Conservation (phyloP, 768 basidiomycete genomes). For the Russula sp. region DNA sequence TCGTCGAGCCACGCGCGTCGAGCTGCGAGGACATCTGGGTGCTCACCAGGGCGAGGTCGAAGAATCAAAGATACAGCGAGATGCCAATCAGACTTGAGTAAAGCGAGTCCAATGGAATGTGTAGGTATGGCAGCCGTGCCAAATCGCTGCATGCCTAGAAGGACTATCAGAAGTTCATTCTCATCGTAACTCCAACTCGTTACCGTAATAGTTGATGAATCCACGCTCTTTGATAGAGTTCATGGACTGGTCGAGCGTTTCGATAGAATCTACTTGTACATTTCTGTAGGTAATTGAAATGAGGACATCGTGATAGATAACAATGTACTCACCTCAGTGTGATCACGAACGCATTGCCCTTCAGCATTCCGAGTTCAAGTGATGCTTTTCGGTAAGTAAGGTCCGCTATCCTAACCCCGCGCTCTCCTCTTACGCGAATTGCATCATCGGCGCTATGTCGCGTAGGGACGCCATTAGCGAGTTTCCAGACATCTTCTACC, state of each 20-base stretch:
- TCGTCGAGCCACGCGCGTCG: constrained; percentile 89
- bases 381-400: constrained; percentile 77
- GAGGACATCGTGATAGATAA: constrained; percentile 1
- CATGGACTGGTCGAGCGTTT: constrained; percentile 73
- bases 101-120: constrained; percentile 87
- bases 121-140: constrained; percentile 96
- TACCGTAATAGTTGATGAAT: constrained; percentile 98
- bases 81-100: constrained; percentile 89
- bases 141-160: constrained; percentile 94
- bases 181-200: background rate
- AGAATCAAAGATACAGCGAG: constrained; percentile 81
- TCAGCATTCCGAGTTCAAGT: constrained; percentile 92
- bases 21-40: constrained; percentile 83
- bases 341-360: constrained; percentile 94
- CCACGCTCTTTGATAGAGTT: constrained; percentile 75
- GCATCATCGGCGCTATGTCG: constrained; percentile 57
- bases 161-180: background rate
- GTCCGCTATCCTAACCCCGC: constrained; percentile 86
- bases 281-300: constrained; percentile 51
- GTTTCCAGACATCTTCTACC: constrained; percentile 81
- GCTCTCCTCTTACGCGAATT: constrained; percentile 73
- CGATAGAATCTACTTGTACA: constrained; percentile 71
- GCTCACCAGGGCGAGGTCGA: constrained; percentile 81
- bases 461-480: constrained; percentile 63
- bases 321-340: constrained; percentile 71